phyloP scores from a whole-genome alignment of 441 rosid genomes.

The Brassica balearica region DNA sequence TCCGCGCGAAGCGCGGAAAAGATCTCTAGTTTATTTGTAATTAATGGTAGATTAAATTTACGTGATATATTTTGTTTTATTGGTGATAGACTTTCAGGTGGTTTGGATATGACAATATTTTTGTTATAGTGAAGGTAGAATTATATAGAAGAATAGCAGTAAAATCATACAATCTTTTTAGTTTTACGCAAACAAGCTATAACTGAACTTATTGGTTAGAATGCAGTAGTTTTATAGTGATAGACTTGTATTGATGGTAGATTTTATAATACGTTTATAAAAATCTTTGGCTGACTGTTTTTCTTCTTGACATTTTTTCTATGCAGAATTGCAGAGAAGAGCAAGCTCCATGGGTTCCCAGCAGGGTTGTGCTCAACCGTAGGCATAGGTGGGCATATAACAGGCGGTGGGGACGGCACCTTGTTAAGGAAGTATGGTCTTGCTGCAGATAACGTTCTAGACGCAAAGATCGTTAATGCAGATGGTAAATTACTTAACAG shows the following conservation, averaged over 20 bases:
- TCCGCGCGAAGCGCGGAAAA: too few relatives aligned
- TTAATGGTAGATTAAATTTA: too few relatives aligned
- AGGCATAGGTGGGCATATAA: slow-evolving; percentile 11
- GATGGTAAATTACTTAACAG: neutral
- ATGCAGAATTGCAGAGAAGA: neutral
- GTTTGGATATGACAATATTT: neutral
- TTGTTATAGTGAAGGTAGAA: neutral
- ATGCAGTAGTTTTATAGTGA: neutral
- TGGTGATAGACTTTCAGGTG: neutral
- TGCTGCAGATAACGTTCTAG: slow-evolving; percentile 6
- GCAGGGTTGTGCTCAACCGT: neutral
- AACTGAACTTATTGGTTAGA: neutral
- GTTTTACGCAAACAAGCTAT: too few relatives aligned
- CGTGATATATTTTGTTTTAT: neutral
- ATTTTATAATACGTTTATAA: too few relatives aligned
- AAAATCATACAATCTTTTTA: neutral
- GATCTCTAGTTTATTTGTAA: too few relatives aligned
- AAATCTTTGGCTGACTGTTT: neutral
- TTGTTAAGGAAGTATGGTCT: neutral
- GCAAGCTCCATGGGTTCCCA: neutral
- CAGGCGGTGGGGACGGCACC: neutral
- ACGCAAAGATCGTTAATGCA: neutral
- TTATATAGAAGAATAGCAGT: neutral
- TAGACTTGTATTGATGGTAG: too few relatives aligned
- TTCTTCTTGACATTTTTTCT: neutral